Evolutionary conservation across 1,284 basidiomycete species (phyloP).

Genomic region (Ganoderma lucidum): DNA sequence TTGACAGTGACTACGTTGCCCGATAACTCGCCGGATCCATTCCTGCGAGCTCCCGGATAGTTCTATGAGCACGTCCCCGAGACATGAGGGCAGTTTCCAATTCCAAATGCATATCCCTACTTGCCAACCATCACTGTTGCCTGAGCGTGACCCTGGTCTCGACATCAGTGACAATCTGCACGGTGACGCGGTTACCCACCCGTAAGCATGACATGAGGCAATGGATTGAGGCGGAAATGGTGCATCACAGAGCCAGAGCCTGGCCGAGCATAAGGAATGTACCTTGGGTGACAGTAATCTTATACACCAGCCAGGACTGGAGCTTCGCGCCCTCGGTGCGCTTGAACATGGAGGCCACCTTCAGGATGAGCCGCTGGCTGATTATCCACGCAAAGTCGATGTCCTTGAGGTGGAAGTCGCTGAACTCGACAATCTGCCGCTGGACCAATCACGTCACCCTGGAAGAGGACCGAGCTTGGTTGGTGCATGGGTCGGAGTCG

Average conservation of each 20-base stretch:
- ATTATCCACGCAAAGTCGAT: slow-evolving; percentile 19
- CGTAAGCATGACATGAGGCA: no score
- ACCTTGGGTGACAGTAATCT: slow-evolving; percentile 19
- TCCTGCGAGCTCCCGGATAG: not conserved
- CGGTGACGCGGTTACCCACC: not conserved
- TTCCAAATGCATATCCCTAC: not conserved
- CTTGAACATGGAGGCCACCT: slow-evolving; percentile 17
- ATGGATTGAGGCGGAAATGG: no score
- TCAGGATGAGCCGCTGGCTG: slow-evolving; percentile 17
- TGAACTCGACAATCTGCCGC: slow-evolving; percentile 22
- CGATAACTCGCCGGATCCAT: not conserved
- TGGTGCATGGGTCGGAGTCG: not conserved
- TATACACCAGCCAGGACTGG: slow-evolving; percentile 19
- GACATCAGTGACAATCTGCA: no score
- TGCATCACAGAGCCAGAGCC: not conserved
- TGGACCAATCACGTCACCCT: slow-evolving; percentile 19
- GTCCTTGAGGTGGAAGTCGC: slow-evolving; percentile 23
- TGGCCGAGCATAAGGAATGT: not conserved
- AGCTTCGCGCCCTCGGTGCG: slow-evolving; percentile 20
- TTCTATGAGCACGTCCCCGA: not conserved
- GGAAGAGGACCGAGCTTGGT: slow-evolving; percentile 15
- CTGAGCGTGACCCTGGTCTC: no score
- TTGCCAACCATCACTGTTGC: no score
- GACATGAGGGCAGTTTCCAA: not conserved
- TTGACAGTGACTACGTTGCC: not conserved